A percentile compares a stretch with the other conserved stretches of the same genome.
These are phyloP conservation scores for Phycomyces nitens DNA, from an alignment of 192 early-diverging fungal species.

Conservation along the genomic window DNA sequence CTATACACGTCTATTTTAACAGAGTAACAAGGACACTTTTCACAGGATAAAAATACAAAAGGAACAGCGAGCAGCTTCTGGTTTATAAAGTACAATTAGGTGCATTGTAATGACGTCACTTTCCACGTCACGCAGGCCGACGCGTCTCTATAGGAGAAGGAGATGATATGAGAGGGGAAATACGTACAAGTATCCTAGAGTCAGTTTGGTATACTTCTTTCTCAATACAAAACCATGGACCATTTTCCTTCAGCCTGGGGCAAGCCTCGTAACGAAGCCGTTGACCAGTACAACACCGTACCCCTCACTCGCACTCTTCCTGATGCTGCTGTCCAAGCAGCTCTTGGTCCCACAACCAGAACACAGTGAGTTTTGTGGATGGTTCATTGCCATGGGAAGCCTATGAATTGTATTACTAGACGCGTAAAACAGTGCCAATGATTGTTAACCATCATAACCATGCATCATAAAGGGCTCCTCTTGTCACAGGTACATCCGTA, in stretches of 20 bases:
- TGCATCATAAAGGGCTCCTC: slow-evolving; percentile 53
- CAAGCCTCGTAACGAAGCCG: slow-evolving; percentile 60
- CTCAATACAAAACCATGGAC: slow-evolving; percentile 49
- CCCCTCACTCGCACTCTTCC: slow-evolving; percentile 50
- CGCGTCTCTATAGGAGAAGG: no score
- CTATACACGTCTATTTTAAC: no score
- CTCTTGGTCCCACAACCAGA: slow-evolving; percentile 49
- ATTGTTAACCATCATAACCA: neutral
- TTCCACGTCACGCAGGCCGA: no score
- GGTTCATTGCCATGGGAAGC: neutral
- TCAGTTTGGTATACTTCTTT: no score
- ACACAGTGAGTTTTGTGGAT: slow-evolving; percentile 47
- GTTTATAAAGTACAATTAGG: no score
- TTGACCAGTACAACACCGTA: slow-evolving; percentile 52
- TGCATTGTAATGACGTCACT: no score
- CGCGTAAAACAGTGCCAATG: neutral
- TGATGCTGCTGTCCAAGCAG: slow-evolving; percentile 41
- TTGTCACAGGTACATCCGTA: slow-evolving; percentile 93
- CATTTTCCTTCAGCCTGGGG: slow-evolving; percentile 78
- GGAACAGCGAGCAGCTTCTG: no score
- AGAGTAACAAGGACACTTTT: no score
- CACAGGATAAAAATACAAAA: no score
- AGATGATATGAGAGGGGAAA: no score
- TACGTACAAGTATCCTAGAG: no score
- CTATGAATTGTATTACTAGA: slow-evolving; percentile 5